Evolutionary conservation across 768 basidiomycete genomes (phyloP), one percentile per base, ranked within the genome.

Genomic region (Porphyrellus cyaneotinctus): DNA sequence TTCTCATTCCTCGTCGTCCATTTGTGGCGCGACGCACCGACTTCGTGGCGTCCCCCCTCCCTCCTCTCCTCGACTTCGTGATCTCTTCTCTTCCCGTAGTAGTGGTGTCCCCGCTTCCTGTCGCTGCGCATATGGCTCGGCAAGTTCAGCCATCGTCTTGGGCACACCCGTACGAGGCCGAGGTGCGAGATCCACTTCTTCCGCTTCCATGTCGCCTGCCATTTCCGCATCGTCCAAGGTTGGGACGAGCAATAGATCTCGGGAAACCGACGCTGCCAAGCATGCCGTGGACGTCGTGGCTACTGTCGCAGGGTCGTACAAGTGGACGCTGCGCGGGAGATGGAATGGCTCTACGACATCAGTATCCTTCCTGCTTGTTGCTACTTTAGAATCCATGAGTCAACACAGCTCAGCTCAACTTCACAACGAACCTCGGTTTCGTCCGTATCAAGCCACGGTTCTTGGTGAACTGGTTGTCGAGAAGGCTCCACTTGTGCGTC

Each of bases 271-370:
- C 41, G 46, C 33, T 12, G n/a, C 36, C 18, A 47, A 17, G 18
- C 1, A 28, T 17, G 38, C 31, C 14, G 48, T 26, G 12, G 65
- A 52, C 26, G 48, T 47, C n/a, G 49, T 44, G 2, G 53, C 54
- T 20, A 47, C 50, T n/a, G 45, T 26, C 22, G 56, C 52, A 18
- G 32, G 35, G 24, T 62, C 62, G 6, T 38, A n/a, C 57, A 20
- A 33, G 47, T 66, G 59, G 61, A 66, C 8, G 74, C 76, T 78
- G 56, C 82, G 82, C 1, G 90, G 90, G 24, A 92, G 71, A 52
- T 78, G 78, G 66, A 82, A 92, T 2, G 82, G 79, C 65, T 86
- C 74, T 2, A 92, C 87, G 48, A 91, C 84, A 53, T 80, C 82
- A 60, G 67, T 87, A 91, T 8, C 81, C 80, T n/a, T 13, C 87